Conservation (phyloP, 2,329 filamentous ascomycete genomes). For the Achaetomium macrosporum region DNA sequence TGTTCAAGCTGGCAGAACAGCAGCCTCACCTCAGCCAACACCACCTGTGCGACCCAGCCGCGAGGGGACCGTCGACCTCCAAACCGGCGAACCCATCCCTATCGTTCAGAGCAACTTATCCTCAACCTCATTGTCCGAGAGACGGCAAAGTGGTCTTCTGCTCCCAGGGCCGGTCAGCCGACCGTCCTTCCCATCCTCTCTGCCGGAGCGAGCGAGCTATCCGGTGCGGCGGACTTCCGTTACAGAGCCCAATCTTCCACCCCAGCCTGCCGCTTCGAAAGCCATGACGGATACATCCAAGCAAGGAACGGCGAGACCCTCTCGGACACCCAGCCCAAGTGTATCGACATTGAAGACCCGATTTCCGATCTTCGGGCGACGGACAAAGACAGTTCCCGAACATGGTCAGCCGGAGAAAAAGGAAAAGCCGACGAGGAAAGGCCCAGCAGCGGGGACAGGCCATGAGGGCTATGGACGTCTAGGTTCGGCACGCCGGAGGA, state of each 20-base stretch:
- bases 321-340: constrained; percentile 50
- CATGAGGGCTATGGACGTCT: constrained; percentile 78
- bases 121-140: constrained; percentile 43
- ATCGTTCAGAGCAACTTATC: constrained; percentile 59
- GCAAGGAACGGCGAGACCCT: constrained; percentile 28
- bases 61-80: constrained; percentile 59
- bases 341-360: constrained; percentile 54
- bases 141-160: constrained; percentile 37
- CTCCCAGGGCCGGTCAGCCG: constrained; percentile 31
- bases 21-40: constrained; percentile 31
- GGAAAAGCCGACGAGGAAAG: constrained; percentile 59
- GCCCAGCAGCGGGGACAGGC: constrained; percentile 85
- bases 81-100: constrained; percentile 45
- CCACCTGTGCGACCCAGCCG: constrained; percentile 60
- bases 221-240: constrained; percentile 28
- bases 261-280: constrained; percentile 17
- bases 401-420: constrained; percentile 46
- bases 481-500: constrained; percentile 56
- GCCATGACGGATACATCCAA: constrained; percentile 19
- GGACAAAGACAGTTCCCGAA: constrained; percentile 58
- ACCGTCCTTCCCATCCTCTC: constrained; percentile 32
- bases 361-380: constrained; percentile 73
- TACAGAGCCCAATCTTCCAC: constrained; percentile 33
- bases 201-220: constrained; percentile 28
- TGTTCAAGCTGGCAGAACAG: constrained; percentile 23